These are phyloP conservation scores for Suillus variegatus DNA, from an alignment of 768 basidiomycete genomes.

Conservation along the genomic window DNA sequence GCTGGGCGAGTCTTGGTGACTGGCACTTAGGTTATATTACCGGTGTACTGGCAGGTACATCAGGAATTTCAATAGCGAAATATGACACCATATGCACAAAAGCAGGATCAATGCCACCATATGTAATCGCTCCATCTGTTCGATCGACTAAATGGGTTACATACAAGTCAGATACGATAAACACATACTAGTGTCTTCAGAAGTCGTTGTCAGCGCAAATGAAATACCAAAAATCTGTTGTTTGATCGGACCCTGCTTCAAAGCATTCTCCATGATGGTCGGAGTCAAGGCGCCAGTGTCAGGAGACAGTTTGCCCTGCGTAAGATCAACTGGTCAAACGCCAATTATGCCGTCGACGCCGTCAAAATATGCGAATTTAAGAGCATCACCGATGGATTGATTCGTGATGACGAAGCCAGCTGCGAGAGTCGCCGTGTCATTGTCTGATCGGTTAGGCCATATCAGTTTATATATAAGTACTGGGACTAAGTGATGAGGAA, in stretches of 20 bases:
- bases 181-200: constrained; percentile 18
- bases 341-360: constrained; percentile 31
- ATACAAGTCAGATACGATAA: too few relatives aligned
- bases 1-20: constrained; percentile 29
- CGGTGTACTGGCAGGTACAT: constrained; percentile 19
- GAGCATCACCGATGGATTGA: constrained; percentile 32
- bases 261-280: constrained; percentile 28
- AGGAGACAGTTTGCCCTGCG: constrained; percentile 8
- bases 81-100: constrained; percentile 14
- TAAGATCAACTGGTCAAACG: constrained; percentile 26
- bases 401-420: constrained; percentile 24
- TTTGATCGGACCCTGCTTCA: constrained; percentile 20
- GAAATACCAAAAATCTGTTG: constrained; percentile 21
- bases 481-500: not conserved
- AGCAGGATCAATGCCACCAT: constrained; percentile 22
- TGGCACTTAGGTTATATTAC: constrained; percentile 23
- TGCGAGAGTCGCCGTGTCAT: constrained; percentile 28
- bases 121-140: constrained; percentile 28
- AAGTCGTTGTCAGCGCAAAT: constrained; percentile 22
- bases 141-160: not conserved
- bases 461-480: not conserved
- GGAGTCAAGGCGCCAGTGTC: constrained; percentile 16
- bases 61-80: not conserved
- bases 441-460: constrained; percentile 14
- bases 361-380: constrained; percentile 14